phyloP scores from a whole-genome alignment of 106 monocot species.

The Phalaenopsis aphrodite region DNA sequence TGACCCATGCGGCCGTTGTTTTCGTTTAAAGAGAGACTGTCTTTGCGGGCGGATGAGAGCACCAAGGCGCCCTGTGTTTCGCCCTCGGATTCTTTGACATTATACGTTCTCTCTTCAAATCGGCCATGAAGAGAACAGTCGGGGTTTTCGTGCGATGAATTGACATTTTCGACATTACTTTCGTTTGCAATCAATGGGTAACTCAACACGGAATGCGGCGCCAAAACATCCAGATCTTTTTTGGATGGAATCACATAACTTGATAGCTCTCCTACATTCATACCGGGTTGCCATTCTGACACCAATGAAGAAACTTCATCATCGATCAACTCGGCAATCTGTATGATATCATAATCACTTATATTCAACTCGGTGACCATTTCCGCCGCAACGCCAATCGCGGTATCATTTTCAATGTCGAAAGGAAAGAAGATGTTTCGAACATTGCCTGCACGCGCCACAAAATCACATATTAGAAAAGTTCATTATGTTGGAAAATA shows the following conservation, averaged over 20 bases:
- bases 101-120: not conserved
- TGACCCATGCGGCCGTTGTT: not conserved
- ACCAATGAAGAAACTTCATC: slow-evolving; percentile 32
- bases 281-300: slow-evolving; percentile 22
- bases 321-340: slow-evolving; percentile 44
- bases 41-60: not conserved
- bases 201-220: not conserved
- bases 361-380: slow-evolving; percentile 45
- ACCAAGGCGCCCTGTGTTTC: not conserved
- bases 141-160: not conserved
- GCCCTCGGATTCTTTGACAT: not conserved
- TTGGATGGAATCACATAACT: not conserved
- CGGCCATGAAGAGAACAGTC: not conserved
- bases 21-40: not conserved
- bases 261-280: not conserved
- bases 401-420: slow-evolving; percentile 32
- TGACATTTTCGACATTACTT: not conserved
- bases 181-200: not conserved
- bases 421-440: slow-evolving; percentile 45
- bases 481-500: not conserved
- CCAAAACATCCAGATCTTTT: not conserved
- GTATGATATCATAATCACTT: slow-evolving; percentile 27
- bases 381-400: slow-evolving; percentile 43
- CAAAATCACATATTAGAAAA: not conserved
- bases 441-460: slow-evolving; percentile 19